Conservation (phyloP, 164 flowering plant species). For the Echeveria elegans region DNA sequence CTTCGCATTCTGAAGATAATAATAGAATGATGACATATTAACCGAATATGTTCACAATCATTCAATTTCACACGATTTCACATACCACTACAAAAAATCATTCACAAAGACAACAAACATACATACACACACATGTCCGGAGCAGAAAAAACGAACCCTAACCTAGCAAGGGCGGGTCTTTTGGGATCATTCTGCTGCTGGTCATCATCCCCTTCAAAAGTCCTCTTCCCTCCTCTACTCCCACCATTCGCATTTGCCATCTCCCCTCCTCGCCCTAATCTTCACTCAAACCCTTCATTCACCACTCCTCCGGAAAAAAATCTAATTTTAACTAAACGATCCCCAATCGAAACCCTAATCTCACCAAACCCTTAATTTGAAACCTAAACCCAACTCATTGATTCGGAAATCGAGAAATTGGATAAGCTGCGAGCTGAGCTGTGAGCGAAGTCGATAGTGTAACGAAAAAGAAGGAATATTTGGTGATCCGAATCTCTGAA, state of each 20-base stretch:
- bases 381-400: background rate
- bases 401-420: background rate
- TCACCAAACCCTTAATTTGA: background rate
- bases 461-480: background rate
- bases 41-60: too few relatives aligned
- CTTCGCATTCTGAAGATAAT: background rate
- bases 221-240: conserved; percentile 35
- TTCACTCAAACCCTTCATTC: background rate
- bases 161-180: conserved; percentile 74
- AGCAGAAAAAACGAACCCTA: background rate
- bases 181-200: conserved; percentile 51
- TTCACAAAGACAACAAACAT: background rate
- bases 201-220: conserved; percentile 41
- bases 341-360: background rate
- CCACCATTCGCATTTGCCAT: conserved; percentile 4
- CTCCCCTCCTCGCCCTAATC: background rate
- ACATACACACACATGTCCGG: background rate
- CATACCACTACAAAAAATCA: background rate
- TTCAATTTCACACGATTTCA: too few relatives aligned
- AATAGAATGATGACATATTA: background rate
- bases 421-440: background rate
- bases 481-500: background rate
- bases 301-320: background rate
- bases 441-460: background rate
- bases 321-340: background rate